These are phyloP conservation scores for Pilaira anomala DNA, from an alignment of 192 early-diverging fungal genomes.

Conservation along the genomic window DNA sequence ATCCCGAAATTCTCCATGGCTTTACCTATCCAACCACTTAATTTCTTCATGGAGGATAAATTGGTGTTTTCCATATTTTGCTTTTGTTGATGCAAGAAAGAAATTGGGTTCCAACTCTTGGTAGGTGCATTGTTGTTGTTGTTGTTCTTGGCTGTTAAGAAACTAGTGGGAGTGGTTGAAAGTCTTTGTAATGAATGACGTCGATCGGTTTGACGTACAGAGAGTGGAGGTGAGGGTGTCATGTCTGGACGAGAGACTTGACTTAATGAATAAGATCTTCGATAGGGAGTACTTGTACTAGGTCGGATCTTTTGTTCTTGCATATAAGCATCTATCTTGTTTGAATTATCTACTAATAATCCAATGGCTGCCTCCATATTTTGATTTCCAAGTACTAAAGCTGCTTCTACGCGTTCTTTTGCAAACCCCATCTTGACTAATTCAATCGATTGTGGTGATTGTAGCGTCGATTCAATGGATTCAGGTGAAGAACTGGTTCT, in stretches of 20 bases:
- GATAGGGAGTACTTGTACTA: slow-evolving; percentile 4
- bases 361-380: slow-evolving; percentile 57
- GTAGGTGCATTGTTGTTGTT: background rate
- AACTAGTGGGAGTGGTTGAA: background rate
- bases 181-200: slow-evolving; percentile 17
- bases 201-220: background rate
- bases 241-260: slow-evolving; percentile 6
- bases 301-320: background rate
- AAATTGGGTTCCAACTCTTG: slow-evolving; percentile 45
- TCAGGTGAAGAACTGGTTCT: background rate
- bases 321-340: slow-evolving; percentile 32
- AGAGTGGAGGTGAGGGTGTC: slow-evolving; percentile 5
- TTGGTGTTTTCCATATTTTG: slow-evolving; percentile 46
- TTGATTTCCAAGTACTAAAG: slow-evolving; percentile 51
- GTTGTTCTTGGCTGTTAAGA: background rate
- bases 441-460: background rate
- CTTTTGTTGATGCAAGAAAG: slow-evolving; percentile 54
- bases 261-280: slow-evolving; percentile 16
- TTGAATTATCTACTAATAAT: slow-evolving; percentile 58
- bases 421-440: slow-evolving; percentile 62
- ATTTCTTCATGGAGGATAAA: slow-evolving; percentile 44
- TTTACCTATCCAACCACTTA: slow-evolving; percentile 57
- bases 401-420: slow-evolving; percentile 55
- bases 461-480: background rate
- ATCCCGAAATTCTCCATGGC: slow-evolving; percentile 63